Conservation (phyloP, 768 basidiomycete genomes). For the Leccinum sublutescens region DNA sequence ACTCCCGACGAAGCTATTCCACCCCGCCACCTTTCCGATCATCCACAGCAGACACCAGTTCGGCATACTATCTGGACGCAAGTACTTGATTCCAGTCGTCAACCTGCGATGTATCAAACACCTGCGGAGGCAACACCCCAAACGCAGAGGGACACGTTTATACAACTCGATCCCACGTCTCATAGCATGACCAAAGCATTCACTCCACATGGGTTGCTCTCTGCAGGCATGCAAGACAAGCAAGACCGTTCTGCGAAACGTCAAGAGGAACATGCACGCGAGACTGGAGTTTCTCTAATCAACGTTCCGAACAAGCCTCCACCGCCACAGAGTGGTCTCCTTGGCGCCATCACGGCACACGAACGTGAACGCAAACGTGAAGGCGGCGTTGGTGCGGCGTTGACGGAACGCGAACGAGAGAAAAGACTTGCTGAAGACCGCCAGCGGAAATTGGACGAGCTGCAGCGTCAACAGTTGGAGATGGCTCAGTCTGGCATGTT, state of each 20-base stretch:
- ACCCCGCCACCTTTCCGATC: conserved; percentile 54
- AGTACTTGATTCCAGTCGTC: conserved; percentile 70
- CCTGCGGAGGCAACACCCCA: conserved; percentile 36
- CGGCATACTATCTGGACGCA: conserved; percentile 86
- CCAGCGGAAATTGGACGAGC: conserved; percentile 88
- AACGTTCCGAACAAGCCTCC: conserved; percentile 96
- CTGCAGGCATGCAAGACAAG: conserved; percentile 93
- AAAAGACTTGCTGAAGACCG: conserved; percentile 89
- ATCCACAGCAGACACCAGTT: conserved; percentile 45
- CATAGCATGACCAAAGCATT: conserved; percentile 90
- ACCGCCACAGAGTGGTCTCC: conserved; percentile 90
- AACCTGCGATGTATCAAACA: conserved; percentile 39
- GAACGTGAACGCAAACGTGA: conserved; percentile 93
- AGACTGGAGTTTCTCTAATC: conserved; percentile 87
- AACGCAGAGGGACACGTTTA: conserved; percentile 51
- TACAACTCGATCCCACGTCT: conserved; percentile 70
- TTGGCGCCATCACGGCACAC: conserved; percentile 94
- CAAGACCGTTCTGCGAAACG: conserved; percentile 94
- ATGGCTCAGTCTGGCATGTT: conserved; percentile 85
- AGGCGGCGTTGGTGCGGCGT: conserved; percentile 89
- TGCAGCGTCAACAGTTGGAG: conserved; percentile 85
- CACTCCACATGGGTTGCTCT: conserved; percentile 90
- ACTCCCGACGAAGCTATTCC: conserved; percentile 58
- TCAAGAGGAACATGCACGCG: conserved; percentile 91
- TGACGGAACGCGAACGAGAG: conserved; percentile 95